Evolutionary conservation across 2,329 filamentous ascomycete genomes (phyloP).

Genomic region (Fusarium duplospermum): DNA sequence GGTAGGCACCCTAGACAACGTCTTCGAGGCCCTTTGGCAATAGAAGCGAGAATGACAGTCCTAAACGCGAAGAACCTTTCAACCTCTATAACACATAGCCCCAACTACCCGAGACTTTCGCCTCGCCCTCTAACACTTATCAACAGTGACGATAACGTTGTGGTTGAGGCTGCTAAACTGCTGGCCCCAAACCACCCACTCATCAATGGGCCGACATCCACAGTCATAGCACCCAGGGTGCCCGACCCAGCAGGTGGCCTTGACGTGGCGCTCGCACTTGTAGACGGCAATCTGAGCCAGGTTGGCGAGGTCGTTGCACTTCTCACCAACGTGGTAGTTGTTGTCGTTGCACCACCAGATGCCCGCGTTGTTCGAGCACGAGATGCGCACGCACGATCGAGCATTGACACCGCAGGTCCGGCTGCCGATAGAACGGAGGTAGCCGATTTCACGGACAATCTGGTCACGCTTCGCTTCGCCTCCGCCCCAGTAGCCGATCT

Average conservation of each 20-base stretch:
- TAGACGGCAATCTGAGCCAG: conserved; percentile 7
- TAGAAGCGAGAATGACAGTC: neutral
- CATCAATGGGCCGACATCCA: neutral
- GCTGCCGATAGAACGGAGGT: conserved; percentile 6
- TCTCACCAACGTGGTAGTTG: neutral
- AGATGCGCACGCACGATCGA: conserved; percentile 7
- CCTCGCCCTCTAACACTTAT: neutral
- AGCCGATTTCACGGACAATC: neutral
- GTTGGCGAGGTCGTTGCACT: conserved; percentile 5
- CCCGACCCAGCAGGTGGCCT: conserved; percentile 1
- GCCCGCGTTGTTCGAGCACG: neutral
- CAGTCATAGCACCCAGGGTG: neutral
- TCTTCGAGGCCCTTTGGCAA: neutral
- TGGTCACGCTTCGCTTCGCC: conserved; percentile 1
- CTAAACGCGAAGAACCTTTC: neutral
- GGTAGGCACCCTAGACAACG: neutral
- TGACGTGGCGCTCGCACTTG: conserved; percentile 7
- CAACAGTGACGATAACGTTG: conserved; percentile 5
- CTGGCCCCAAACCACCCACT: conserved; percentile 10
- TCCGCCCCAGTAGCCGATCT: neutral
- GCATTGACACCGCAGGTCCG: conserved; percentile 6
- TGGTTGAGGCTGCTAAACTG: conserved; percentile 10
- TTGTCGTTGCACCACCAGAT: conserved; percentile 14
- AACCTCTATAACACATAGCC: neutral
- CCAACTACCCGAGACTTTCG: neutral